Evolutionary conservation across 1,139 yeast genomes (phyloP), one percentile per base, ranked within the genome.

Genomic region (Candida pseudocylindracea): DNA sequence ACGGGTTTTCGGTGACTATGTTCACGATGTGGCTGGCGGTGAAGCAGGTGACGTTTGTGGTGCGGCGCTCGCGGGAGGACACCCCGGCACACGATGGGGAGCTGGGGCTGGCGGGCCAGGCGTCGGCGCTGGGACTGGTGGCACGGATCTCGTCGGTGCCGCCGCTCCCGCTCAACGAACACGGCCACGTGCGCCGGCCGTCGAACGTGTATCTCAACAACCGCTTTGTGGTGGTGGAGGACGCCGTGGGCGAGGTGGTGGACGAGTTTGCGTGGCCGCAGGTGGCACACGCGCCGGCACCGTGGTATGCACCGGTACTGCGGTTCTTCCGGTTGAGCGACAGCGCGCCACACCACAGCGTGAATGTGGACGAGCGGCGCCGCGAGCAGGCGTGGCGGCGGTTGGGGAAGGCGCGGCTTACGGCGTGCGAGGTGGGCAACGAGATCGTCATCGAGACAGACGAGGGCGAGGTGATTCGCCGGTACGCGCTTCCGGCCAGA

Each of bases 1-100:
- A 88, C 53, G 98, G 98, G 10, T 85, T 96, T 0, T 83, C 96
- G 0, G 93, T 88, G 31, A 98, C 98, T 0, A 93, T 85, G 6
- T 66, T 83, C 40, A 73, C 91, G 0, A 61, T 88, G 20, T 15
- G 20, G 20, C 20, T 15, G 20, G 20, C 20, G 10, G 36, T 8
- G 33, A 33, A 12, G 36, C 20, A 15, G 20, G 33, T 8, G 36
- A 34, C 11, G 13, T 13, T 4, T n/a, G 12, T 15, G 10, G 9
- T 24, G 9, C 9, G 29, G 31, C 75, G 80, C 48, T 83, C 94
- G 13, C 48, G 54, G 12, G 68, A 79, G 4, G 68, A 68, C 33
- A 11, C 20, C 12, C n/a, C 8, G 10, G 12, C 24, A 20, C 20
- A 4, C 20, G 20, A 15, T 6, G 20, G 6, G 20, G 20, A 15